Evolutionary conservation across 2,329 filamentous ascomycete species (phyloP), one percentile per base, ranked within the genome.

Genomic region (Diaporthe capsici): DNA sequence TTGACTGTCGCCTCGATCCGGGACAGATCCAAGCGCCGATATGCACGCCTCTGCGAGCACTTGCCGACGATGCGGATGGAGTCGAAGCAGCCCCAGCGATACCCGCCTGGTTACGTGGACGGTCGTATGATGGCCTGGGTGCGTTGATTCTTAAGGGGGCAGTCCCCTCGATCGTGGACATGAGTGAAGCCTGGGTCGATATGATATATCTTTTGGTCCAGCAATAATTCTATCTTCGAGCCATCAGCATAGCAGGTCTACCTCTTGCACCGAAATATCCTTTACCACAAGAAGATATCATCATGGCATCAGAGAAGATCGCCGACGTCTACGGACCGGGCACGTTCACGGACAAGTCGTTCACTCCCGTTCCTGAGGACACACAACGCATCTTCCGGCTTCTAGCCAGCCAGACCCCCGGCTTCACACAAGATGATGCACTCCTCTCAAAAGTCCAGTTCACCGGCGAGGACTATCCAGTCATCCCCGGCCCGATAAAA

Each of bases 401-500:
- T 17, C 77, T 84, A 0, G 82, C 80, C 9, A 76, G 78, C 4
- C 75, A 80, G 25, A 83, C 83, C 1, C 82, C 83, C 0, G 83
- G 82, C 25, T 84, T 85, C 79, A 83, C 82, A 15, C 75, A 79
- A 20, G 81, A 83, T 73, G 79, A 79, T 17, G 61, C 73, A 4
- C 49, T 79, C 10, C 78, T 84, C 1, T 79, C 79, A 67, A 80
- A 80, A 28, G 83, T 84, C 34, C 75, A 75, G 10, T 84, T 84
- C 74, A 76, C 78, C 12, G 83, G 83, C 25, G 80, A 81, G 53
- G 77, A 78, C 9, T 79, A 80, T 25, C 81, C 82, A 49, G 78
- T 83, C 47, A 81, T 84, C 13, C 82, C 83, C 1, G 83, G 83
- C 5, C 82, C 83, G 9, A 80, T 84, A 79, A 84, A 85, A 72